Evolutionary conservation across 2,329 filamentous ascomycete species (phyloP).

Genomic region (Aureobasidium lini): DNA sequence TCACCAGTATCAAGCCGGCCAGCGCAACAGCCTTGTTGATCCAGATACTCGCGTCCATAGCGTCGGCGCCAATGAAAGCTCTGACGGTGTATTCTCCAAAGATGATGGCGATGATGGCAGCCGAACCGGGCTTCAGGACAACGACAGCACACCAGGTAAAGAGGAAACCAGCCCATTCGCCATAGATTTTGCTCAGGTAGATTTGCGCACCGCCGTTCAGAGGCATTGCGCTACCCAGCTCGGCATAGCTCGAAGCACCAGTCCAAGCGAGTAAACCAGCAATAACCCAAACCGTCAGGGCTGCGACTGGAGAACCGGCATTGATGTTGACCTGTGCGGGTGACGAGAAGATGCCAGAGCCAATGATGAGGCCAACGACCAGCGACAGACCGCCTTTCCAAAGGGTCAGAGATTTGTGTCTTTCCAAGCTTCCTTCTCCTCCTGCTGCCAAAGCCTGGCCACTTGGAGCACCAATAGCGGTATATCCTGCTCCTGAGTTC

Average conservation of each 20-base stretch:
- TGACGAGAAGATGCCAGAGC: conserved; percentile 91
- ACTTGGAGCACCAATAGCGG: conserved; percentile 72
- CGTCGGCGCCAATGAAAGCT: conserved; percentile 78
- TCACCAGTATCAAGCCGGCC: conserved; percentile 66
- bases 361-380: conserved; percentile 88
- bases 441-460: conserved; percentile 49
- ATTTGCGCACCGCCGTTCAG: conserved; percentile 91
- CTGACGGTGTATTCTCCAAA: conserved; percentile 97
- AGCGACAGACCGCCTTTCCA: conserved; percentile 88
- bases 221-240: conserved; percentile 90
- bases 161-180: conserved; percentile 83
- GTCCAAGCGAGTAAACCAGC: conserved; percentile 95
- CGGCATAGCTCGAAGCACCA: conserved; percentile 87
- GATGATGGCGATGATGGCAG: conserved; percentile 93
- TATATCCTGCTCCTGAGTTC: conserved; percentile 65
- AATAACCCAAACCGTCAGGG: conserved; percentile 83
- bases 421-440: conserved; percentile 74
- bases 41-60: conserved; percentile 73
- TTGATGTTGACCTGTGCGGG: conserved; percentile 88
- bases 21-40: conserved; percentile 84
- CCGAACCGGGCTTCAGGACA: conserved; percentile 86
- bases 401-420: conserved; percentile 91
- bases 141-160: conserved; percentile 96
- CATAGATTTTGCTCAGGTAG: conserved; percentile 93
- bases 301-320: conserved; percentile 82